Conservation (phyloP, 176 grass and related monocot species). For the Bromus sterilis region DNA sequence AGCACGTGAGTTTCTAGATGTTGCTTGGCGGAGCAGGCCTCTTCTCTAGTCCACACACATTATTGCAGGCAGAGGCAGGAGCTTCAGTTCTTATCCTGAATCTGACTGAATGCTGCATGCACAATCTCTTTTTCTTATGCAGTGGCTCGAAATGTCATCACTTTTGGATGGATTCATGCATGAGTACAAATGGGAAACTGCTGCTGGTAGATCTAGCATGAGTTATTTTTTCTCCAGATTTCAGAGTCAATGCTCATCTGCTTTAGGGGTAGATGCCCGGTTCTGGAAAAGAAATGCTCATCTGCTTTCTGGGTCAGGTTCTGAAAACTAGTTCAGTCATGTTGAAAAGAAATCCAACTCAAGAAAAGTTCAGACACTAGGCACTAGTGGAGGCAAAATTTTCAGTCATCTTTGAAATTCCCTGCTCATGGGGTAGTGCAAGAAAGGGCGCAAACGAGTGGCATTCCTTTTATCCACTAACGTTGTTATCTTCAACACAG, state of each 20-base stretch:
- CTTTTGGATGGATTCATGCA: too few species aligned
- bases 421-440: not conserved
- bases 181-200: too few species aligned
- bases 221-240: not conserved
- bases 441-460: too few species aligned
- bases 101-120: not conserved
- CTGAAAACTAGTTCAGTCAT: too few species aligned
- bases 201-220: conserved; percentile 1
- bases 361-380: too few species aligned
- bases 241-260: too few species aligned
- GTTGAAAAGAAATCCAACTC: too few species aligned
- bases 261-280: too few species aligned
- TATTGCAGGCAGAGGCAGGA: not conserved
- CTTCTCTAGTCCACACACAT: not conserved
- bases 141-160: not conserved
- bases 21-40: conserved; percentile 11
- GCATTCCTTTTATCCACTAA: not conserved
- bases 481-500: not conserved
- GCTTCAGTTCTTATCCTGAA: not conserved
- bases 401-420: not conserved
- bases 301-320: not conserved
- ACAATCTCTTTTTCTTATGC: not conserved
- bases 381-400: not conserved
- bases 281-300: too few species aligned
- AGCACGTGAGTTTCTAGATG: conserved; percentile 39